Base-by-base conservation (phyloP, 345 rosid species). In the Turritis glabra region DNA sequence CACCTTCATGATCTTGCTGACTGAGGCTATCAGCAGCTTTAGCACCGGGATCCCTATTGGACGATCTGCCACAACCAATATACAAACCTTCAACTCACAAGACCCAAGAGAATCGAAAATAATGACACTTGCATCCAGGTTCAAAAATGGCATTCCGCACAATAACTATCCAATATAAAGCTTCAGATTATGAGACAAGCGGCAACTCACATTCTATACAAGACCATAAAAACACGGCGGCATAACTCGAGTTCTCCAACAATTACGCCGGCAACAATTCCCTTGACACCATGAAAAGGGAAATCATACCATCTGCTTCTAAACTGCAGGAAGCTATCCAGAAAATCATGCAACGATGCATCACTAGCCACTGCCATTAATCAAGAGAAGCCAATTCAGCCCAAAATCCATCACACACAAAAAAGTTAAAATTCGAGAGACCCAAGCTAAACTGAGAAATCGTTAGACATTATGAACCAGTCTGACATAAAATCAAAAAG, bases 271-370 rank as follows among this genome's bases (percentile, higher is more conserved):
- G 99, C 97, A 54, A 90, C 88, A 4, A 86, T 85, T 44, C 92
- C 92, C 77, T 90, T 95, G 72, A 82, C 90, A 69, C 97, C 91
- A 65, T 85, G 99, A 75, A 87, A 83, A 29, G 96, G 96, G 50
- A 92, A 92, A 85, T 95, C 99, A 69, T 89, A 95, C 99, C 99
- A 95, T 66, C 97, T 90, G 83, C 87, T 86, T 76, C 97, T 86
- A 83, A 79, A 92, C 26, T 88, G 83, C 40, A 94, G 71, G 83
- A 94, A 94, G 82, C 89, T 84, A 77, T 88, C 93, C 81, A 94
- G 76, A 83, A 90, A 90, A 63, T 78, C 84, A 48, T 80, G 96
- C 87, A 94, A 85, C 4, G 97, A 91, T 61, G 77, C 67, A 72
- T 94, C 96, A 54, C 81, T 64, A 38, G 97, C 97, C 85, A 91